A percentile compares a stretch with the other conserved stretches of the same genome.
Evolutionary conservation across 108 stramenopile species (phyloP).

Genomic region (Nitzschia sp.): DNA sequence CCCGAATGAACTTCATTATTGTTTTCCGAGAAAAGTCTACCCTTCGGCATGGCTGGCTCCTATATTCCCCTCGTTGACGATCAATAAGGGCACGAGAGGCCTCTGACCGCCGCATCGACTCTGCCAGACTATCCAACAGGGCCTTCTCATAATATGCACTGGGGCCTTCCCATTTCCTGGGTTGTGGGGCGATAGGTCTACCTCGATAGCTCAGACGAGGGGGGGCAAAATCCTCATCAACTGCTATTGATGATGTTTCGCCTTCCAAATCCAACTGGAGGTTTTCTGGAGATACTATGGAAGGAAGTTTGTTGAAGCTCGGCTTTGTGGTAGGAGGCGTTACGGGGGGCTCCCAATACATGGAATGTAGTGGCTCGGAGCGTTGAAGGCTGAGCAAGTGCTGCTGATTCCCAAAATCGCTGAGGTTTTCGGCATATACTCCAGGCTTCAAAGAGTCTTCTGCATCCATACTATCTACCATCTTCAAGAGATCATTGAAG

Average conservation of each 20-base stretch:
- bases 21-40: too few relatives aligned
- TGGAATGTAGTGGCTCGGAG: not conserved
- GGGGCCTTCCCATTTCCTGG: not conserved
- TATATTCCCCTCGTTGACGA: not conserved
- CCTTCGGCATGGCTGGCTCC: too few relatives aligned
- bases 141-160: conserved; percentile 9
- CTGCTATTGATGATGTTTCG: not conserved
- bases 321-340: conserved; percentile 15
- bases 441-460: conserved; percentile 17
- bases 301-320: conserved; percentile 6
- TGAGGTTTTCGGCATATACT: conserved; percentile 13
- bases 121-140: conserved; percentile 5
- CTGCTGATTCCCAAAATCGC: not conserved
- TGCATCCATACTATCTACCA: conserved; percentile 18
- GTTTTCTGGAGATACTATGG: conserved; percentile 9
- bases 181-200: not conserved
- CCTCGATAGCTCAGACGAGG: not conserved
- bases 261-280: not conserved
- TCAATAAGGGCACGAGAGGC: conserved; percentile 5
- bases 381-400: not conserved
- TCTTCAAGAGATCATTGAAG: conserved; percentile 6
- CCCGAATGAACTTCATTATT: too few relatives aligned
- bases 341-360: conserved; percentile 1
- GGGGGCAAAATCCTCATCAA: conserved; percentile 11
- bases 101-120: conserved; percentile 12